phyloP scores from a whole-genome alignment of 495 filamentous ascomycete species.

The Hypoxylon perforatum region DNA sequence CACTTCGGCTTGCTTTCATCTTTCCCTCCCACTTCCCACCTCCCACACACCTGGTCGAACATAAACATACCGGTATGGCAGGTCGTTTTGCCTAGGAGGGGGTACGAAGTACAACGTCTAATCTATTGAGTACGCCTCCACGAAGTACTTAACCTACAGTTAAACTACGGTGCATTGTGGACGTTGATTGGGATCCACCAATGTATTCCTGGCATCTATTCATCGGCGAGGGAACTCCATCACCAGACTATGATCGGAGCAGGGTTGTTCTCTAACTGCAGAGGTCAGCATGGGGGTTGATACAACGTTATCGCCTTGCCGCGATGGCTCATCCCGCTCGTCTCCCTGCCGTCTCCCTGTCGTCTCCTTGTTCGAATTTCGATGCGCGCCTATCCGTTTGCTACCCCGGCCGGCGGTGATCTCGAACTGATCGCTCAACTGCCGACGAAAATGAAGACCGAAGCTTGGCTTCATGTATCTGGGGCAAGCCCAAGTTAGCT shows the following conservation, averaged over 20 bases:
- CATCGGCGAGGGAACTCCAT: slow-evolving; percentile 28
- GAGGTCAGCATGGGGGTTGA: slow-evolving; percentile 21
- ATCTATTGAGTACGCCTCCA: not conserved
- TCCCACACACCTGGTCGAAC: not conserved
- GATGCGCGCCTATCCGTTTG: slow-evolving; percentile 24
- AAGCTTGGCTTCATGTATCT: slow-evolving; percentile 4
- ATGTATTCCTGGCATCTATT: not conserved
- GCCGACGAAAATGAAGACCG: slow-evolving; percentile 23
- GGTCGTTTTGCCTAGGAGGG: not conserved
- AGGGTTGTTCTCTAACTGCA: slow-evolving; percentile 27
- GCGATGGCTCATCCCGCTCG: slow-evolving; percentile 34
- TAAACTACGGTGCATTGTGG: not conserved
- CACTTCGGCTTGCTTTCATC: not conserved
- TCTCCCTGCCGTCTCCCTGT: slow-evolving; percentile 9
- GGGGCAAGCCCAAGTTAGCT: slow-evolving; percentile 15
- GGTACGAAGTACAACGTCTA: slow-evolving; percentile 1
- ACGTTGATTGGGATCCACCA: slow-evolving; percentile 9
- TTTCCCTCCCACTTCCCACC: not conserved
- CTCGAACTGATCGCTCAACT: slow-evolving; percentile 37
- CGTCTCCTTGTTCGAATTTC: slow-evolving; percentile 7
- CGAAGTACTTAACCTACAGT: not conserved
- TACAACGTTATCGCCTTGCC: slow-evolving; percentile 36
- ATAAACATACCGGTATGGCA: not conserved
- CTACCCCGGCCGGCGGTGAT: slow-evolving; percentile 23
- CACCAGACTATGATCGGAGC: slow-evolving; percentile 35